Evolutionary conservation across 2,329 filamentous ascomycete genomes (phyloP), one percentile per base, ranked within the genome.

Genomic region (Claviceps arundinis): DNA sequence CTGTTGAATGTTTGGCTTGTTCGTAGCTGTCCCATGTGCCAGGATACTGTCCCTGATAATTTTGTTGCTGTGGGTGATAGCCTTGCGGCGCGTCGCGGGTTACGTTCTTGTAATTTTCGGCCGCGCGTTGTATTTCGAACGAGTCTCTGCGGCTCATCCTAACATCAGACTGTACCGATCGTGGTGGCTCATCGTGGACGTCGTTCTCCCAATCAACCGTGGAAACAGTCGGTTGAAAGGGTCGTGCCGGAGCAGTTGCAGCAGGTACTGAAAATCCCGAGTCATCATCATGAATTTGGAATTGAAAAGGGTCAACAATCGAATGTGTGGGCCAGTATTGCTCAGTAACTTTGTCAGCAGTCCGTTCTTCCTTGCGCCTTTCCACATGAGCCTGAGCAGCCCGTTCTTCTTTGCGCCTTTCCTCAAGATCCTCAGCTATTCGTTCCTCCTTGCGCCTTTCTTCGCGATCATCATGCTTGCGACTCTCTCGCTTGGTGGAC

Each of bases 221-320:
- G 42, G 76, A 67, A 45, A 81, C 65, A 54, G 68, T 69, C 6
- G 75, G 77, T 4, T 74, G 76, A 54, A 75, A 57, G 2, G 74
- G 70, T 47, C 70, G 67, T 40, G 62, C 61, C 1, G 56, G 46
- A 1, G 50, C 51, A 11, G 48, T 26, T 5, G 52, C 17, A 43
- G 48, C 45, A 42, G 48, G 30, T 9, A 47, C 48, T 3, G 50
- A 45, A 16, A 52, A 30, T 13, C 16, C 43, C n/a, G 52, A 30
- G n/a, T 72, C 71, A 59, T 76, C 71, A 54, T 76, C 69, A 43
- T 70, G 57, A 55, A 81, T 75, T 62, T 77, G 78, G 60, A 70
- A 82, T 61, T 80, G 72, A 62, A 82, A 82, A 17, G 78, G 77
- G 63, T 83, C 75, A 60, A 77, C 62, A 2, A 9, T 13, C 24